phyloP scores from a whole-genome alignment of 2,329 filamentous ascomycete species.

The Calonectria pauciramosa region DNA sequence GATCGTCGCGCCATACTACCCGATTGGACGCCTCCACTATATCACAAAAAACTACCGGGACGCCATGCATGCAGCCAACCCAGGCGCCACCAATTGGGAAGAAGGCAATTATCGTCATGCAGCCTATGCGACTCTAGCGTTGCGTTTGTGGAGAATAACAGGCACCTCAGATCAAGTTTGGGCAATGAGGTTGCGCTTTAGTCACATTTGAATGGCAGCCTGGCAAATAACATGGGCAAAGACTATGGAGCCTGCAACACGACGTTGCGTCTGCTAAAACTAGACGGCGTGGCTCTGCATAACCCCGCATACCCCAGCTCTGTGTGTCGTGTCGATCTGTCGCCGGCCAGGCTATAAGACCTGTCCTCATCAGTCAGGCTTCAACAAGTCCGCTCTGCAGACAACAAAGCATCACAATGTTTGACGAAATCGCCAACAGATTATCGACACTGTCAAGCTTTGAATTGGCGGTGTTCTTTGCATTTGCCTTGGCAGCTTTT shows the following conservation, averaged over 20 bases:
- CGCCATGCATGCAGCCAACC: background rate
- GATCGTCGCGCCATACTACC: background rate
- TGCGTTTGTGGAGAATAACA: background rate
- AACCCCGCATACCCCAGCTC: background rate
- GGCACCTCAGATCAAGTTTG: background rate
- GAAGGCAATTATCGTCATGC: background rate
- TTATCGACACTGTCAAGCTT: background rate
- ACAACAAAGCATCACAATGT: background rate
- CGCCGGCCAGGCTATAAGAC: background rate
- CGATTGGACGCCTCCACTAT: background rate
- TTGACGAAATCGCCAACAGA: background rate
- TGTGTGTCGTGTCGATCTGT: background rate
- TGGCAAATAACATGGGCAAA: background rate
- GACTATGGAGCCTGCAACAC: background rate
- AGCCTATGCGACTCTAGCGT: background rate
- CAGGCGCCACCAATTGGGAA: background rate
- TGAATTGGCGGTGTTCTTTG: background rate
- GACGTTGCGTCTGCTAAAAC: background rate
- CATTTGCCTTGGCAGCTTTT: background rate
- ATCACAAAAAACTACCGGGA: background rate
- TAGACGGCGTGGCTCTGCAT: background rate
- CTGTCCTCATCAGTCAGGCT: background rate
- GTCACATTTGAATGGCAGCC: background rate
- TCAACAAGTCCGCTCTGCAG: background rate
- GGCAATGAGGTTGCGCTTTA: background rate